Evolutionary conservation across 495 filamentous ascomycete species (phyloP), one percentile per base, ranked within the genome.

Genomic region (Penicillium salamii): DNA sequence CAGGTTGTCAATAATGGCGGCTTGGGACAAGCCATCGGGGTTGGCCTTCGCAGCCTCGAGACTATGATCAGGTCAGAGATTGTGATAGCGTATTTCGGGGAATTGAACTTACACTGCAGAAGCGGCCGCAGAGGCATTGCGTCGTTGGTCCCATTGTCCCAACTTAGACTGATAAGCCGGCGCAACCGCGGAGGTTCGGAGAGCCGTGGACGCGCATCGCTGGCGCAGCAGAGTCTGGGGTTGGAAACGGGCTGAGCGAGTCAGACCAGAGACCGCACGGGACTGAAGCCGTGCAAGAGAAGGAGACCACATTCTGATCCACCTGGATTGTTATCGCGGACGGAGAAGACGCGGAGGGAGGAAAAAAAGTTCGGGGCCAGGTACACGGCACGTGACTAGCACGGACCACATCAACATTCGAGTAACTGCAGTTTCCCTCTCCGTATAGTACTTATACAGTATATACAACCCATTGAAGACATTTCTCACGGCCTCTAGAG

Each of bases 1-100:
- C 32, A 92, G 75, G 59, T 87, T 88, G 40, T 79, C 76, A 61
- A 90, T 86, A 62, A 83, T 93, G 13, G 76, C 76, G 43, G 83
- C 77, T 68, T 88, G 86, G 3, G 82, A 75, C 18, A 88, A 67
- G 48, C 68, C 62, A 13, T 78, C 72, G 19, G 85, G 83, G 45
- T 78, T 76, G 14, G 75, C 75, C n/a, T 74, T 70, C 12, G 84
- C 85, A 64, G 84, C 74, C 61, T 88, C 83, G 44, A 84, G 66
- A 40, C 73, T 75, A 58, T 20, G n/a, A 55, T n/a, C 37, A 46
- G 20, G 46, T 47, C 40, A 49, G 18, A 31, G 29, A 49, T 29
- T 3, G 43, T 40, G 35, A 29, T 2, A 53, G 17, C 7, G 39
- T 34, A 7, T 8, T 20, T 7, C 7, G 40, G 6, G 18, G 28